Base-by-base conservation (phyloP, 2,329 filamentous ascomycete species). In the Microdochium bolleyi region DNA sequence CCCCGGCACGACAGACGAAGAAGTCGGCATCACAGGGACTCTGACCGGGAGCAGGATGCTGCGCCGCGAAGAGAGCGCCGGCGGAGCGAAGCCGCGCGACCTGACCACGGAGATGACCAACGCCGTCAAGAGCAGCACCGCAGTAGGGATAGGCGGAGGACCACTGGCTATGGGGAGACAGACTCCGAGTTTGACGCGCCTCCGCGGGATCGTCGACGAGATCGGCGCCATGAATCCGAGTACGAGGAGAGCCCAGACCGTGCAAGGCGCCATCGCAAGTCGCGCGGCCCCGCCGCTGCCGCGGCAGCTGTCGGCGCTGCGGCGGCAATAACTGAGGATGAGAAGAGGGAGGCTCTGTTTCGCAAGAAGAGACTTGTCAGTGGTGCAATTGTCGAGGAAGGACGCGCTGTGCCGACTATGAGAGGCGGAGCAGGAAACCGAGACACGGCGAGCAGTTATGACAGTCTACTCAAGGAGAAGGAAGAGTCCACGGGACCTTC, bases 301-400 rank as follows among this genome's bases (percentile, higher is more conserved):
- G 41, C n/a, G n/a, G n/a, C 19, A 4, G 37, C 19, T 41, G 37
- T 19, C 14, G 14, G 14, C 14, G 14, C 7, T 13, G 41, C 7
- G 16, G 41, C 19, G 9, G 7, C 19, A 22, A 46, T 13, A 22
- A 46, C 41, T 19, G 41, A 46, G 41, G 41, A 46, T 19, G 41
- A 46, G 5, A 46, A 46, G 19, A 46, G 41, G 22, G 3, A 46
- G 13, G 41, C 41, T 24, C 21, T 46, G 5, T 46, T 46, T 50
- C 67, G 67, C 44, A 77, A 76, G 57, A 81, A 82, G 53, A 73
- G 87, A 55, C 74, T 88, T n/a, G 84, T 87, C 21, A 89, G 86
- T 56, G 86, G 85, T 21, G 83, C 84, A 0, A 70, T 86, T 19
- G 71, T 87, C 59, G 87, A 89, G 62, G 86, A 89, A 64, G 86